Conservation (phyloP, 768 basidiomycete species). For the Panaeolus cyanescens region DNA sequence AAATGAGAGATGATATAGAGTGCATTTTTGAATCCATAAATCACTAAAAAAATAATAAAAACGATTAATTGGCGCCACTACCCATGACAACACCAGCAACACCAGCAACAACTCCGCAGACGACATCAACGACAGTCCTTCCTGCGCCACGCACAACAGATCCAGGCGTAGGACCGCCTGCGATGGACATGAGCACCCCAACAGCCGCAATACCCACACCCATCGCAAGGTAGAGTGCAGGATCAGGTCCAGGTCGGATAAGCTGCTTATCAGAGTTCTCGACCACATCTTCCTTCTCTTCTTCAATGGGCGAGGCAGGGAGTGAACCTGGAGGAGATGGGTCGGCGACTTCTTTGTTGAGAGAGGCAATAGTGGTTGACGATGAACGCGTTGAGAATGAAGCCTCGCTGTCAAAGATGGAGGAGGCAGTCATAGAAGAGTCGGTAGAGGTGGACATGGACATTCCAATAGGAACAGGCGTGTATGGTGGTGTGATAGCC, state of each 20-base stretch:
- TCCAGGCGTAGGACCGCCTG: background rate
- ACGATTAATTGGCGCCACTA: no score
- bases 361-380: background rate
- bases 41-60: no score
- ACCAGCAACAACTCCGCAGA: background rate
- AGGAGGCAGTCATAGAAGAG: background rate
- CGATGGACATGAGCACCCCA: background rate
- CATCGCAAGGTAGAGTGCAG: background rate
- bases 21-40: no score
- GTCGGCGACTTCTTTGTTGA: background rate
- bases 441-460: background rate
- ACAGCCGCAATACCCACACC: background rate
- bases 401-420: background rate
- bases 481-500: background rate
- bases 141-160: background rate
- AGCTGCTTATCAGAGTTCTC: background rate
- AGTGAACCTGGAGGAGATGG: background rate
- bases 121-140: background rate
- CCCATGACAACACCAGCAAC: background rate
- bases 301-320: background rate
- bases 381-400: background rate
- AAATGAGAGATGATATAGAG: no score
- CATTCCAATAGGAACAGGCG: background rate
- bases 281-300: background rate
- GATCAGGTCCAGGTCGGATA: background rate